Base-by-base conservation (phyloP, 768 basidiomycete genomes). In the Pleurotus eryngii region DNA sequence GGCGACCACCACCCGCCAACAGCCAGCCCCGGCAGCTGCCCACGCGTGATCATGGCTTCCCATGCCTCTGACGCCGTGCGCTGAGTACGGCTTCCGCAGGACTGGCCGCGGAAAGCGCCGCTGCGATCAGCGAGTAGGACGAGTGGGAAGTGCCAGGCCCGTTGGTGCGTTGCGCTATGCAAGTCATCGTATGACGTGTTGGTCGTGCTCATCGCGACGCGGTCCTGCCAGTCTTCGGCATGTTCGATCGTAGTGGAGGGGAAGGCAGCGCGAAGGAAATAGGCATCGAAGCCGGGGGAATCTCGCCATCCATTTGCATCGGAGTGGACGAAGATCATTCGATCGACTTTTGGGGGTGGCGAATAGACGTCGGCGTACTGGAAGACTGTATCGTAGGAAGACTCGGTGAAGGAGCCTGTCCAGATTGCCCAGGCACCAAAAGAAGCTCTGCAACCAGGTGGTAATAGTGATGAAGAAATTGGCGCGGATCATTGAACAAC, bases 401-500 rank as follows among this genome's bases (percentile, higher is more conserved):
- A 59, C 18, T 38, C 51, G 20, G 65, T 61, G 59, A 69, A 81
- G 5, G 85, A 78, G 37, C 86, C 85, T 46, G 77, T 74, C 86
- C 86, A 90, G 63, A 90, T 81, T 1, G 89, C 81, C 80, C 89
- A 90, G 3, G 81, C 72, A 30, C 91, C 92, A 30, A 93, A 57
- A 91, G 72, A 47, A 91, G 82, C 66, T 95, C 92, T 0, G 88
- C 92, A 30, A 87, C 88, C 58, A 91, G 86, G 70, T 94, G 92
- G 70, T 93, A 94, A 69, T 92, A 94, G 67, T 94, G 92, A 46
- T 77, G 74, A n/a, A 93, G 78, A 77, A 94, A 89, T 65, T 91
- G 89, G 1, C 68, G 57, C 0, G 90, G 87, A 59, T 90, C 90
- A 66, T 89, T 89, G 64, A 86, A 76, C 38, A 85, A 67, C 9